phyloP scores from a whole-genome alignment of 1,284 basidiomycete genomes.

The Uromyces viciae-fabae region DNA sequence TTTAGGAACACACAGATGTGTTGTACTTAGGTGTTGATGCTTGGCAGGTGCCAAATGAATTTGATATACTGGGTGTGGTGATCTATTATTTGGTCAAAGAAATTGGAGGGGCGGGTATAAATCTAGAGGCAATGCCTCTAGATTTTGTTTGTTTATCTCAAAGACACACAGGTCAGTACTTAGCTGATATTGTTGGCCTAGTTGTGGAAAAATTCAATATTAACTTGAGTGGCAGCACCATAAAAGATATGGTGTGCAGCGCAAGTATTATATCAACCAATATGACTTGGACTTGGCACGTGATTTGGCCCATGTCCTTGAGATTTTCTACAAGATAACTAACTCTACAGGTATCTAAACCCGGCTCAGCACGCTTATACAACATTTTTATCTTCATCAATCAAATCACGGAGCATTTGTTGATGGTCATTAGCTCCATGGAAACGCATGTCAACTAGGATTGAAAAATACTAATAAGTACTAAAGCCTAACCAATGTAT shows the following conservation, averaged over 20 bases:
- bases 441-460: not conserved
- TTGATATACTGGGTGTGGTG: slow-evolving; percentile 47
- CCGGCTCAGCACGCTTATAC: not conserved
- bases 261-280: not conserved
- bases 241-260: not conserved
- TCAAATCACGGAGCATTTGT: not conserved
- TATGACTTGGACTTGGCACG: no score
- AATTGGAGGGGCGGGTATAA: not conserved
- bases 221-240: not conserved
- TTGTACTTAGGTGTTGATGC: slow-evolving; percentile 46
- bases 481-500: no score
- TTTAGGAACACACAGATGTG: slow-evolving; percentile 49
- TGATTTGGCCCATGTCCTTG: not conserved
- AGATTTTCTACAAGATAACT: not conserved
- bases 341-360: not conserved
- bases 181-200: not conserved
- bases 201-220: not conserved
- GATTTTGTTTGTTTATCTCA: not conserved
- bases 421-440: not conserved
- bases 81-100: slow-evolving; percentile 26
- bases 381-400: not conserved
- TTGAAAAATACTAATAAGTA: not conserved
- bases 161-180: not conserved
- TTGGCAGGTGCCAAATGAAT: slow-evolving; percentile 48
- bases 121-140: not conserved